Evolutionary conservation across 768 basidiomycete species (phyloP).

Genomic region (Mycena belliarum): DNA sequence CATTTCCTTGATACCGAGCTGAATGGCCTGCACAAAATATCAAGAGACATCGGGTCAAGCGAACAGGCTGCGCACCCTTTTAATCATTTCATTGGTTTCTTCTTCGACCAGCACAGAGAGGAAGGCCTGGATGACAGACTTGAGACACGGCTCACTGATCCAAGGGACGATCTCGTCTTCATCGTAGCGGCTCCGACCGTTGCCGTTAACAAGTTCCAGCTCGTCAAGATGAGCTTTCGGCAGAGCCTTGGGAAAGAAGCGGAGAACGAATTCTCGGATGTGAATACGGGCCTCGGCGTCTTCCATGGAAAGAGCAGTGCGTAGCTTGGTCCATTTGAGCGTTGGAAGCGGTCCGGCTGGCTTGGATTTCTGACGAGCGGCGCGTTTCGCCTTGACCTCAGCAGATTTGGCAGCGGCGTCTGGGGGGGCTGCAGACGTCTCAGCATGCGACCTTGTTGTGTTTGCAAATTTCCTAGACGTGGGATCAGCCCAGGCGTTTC

Average conservation of each 20-base stretch:
- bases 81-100: conserved; percentile 35
- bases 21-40: conserved; percentile 37
- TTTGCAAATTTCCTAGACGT: conserved; percentile 16
- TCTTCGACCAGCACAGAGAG: conserved; percentile 54
- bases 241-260: conserved; percentile 50
- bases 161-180: conserved; percentile 50
- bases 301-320: conserved; percentile 40
- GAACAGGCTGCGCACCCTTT: conserved; percentile 31
- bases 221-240: conserved; percentile 58
- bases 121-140: conserved; percentile 62
- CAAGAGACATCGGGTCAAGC: neutral
- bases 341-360: conserved; percentile 35
- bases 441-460: neutral
- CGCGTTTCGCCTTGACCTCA: conserved; percentile 25
- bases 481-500: neutral
- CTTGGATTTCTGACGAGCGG: conserved; percentile 33
- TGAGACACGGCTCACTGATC: conserved; percentile 68
- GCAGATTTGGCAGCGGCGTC: conserved; percentile 8
- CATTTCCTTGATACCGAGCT: conserved; percentile 51
- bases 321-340: conserved; percentile 56
- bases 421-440: neutral
- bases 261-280: conserved; percentile 73
- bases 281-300: conserved; percentile 63
- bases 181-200: conserved; percentile 31
- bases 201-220: conserved; percentile 55